Conservation (phyloP, 2,329 filamentous ascomycete genomes). For the Paraphaeosphaeria sporulosa region DNA sequence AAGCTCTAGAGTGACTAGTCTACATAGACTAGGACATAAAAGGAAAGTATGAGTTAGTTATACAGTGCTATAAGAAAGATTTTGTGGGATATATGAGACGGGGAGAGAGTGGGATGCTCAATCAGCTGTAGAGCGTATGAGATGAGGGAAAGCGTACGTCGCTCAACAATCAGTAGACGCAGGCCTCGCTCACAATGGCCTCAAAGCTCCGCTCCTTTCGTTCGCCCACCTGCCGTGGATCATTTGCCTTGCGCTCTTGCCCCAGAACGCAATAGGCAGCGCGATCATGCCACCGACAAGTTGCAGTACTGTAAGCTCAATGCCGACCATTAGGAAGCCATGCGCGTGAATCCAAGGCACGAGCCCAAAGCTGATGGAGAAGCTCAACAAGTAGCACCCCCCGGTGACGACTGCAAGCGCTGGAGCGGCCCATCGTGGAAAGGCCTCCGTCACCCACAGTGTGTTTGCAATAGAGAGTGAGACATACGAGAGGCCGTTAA, state of each 20-base stretch:
- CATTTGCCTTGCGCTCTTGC: slow-evolving; percentile 35
- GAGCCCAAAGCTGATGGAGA: slow-evolving; percentile 32
- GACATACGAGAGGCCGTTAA: slow-evolving; percentile 38
- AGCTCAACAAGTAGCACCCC: slow-evolving; percentile 32
- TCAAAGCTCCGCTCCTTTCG: slow-evolving; percentile 36
- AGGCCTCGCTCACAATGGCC: slow-evolving; percentile 25
- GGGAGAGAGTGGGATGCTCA: background rate
- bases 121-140: too few species aligned
- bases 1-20: background rate
- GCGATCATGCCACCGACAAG: slow-evolving; percentile 35
- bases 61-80: background rate
- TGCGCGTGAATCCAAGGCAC: slow-evolving; percentile 35
- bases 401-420: slow-evolving; percentile 36
- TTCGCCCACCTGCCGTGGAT: slow-evolving; percentile 39
- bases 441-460: slow-evolving; percentile 43
- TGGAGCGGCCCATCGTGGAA: slow-evolving; percentile 43
- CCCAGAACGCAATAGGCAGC: slow-evolving; percentile 42
- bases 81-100: background rate
- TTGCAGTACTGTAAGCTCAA: slow-evolving; percentile 48
- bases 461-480: slow-evolving; percentile 35
- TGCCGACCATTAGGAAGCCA: slow-evolving; percentile 37
- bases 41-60: background rate
- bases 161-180: too few species aligned
- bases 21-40: background rate
- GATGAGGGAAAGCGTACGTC: too few species aligned